Conservation (phyloP, 331 rosid genomes). For the Cydonia oblonga region DNA sequence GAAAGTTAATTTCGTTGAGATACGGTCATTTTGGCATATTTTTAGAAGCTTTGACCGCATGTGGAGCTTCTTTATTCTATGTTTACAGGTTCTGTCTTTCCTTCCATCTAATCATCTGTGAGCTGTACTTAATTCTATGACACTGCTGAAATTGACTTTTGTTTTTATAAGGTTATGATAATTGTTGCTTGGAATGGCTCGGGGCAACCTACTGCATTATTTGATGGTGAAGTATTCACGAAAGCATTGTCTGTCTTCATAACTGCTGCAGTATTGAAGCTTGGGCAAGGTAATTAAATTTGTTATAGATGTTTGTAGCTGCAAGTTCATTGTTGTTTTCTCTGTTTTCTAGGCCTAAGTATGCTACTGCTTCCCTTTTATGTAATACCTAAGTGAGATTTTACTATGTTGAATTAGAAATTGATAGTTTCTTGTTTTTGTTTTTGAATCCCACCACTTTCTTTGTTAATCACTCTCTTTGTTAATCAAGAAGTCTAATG, state of each 20-base stretch:
- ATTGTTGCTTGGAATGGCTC: constrained; percentile 87
- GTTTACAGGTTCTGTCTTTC: constrained; percentile 64
- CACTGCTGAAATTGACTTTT: constrained; percentile 6
- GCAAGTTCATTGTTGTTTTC: background rate
- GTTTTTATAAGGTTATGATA: constrained; percentile 66
- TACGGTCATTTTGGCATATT: constrained; percentile 88
- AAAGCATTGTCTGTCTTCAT: constrained; percentile 84
- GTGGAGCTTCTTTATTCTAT: constrained; percentile 91
- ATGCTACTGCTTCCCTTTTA: background rate
- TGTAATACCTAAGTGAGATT: background rate
- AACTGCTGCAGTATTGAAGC: constrained; percentile 90
- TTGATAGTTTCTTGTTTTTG: background rate
- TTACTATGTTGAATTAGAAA: background rate
- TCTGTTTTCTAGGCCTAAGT: background rate
- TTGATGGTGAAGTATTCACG: constrained; percentile 60
- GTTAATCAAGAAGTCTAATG: background rate
- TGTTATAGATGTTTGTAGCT: background rate
- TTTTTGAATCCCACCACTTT: background rate
- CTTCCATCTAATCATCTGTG: background rate
- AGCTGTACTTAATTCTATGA: constrained; percentile 3
- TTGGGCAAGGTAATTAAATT: constrained; percentile 69
- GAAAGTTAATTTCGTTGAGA: constrained; percentile 91
- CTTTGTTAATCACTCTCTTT: too few species aligned
- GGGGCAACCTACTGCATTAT: constrained; percentile 64
- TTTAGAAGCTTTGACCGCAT: constrained; percentile 97